Conservation (phyloP, 768 basidiomycete genomes). For the Tylopilus felleus region DNA sequence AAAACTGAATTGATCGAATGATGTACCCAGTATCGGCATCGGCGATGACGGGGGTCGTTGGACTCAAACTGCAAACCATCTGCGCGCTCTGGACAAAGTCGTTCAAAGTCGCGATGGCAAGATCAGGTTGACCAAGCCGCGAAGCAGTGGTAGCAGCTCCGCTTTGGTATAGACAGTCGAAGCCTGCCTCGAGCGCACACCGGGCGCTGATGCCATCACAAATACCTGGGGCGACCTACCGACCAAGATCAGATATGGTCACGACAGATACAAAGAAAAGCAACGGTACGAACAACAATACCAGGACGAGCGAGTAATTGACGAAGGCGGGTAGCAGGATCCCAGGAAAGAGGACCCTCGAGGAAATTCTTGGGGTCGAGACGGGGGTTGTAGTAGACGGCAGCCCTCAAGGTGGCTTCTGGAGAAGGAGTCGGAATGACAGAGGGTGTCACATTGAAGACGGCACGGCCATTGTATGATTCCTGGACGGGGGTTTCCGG, state of each 20-base stretch:
- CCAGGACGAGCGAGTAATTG: conserved; percentile 69
- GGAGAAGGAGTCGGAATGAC: conserved; percentile 10
- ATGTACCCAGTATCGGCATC: conserved; percentile 75
- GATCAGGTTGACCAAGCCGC: conserved; percentile 72
- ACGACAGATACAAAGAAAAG: background rate
- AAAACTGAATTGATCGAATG: background rate
- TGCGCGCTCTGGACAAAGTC: conserved; percentile 71
- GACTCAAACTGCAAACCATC: conserved; percentile 66
- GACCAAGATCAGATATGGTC: background rate
- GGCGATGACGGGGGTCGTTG: conserved; percentile 67
- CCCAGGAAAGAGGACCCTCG: conserved; percentile 63
- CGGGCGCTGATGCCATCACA: conserved; percentile 80
- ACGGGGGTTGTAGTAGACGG: conserved; percentile 61
- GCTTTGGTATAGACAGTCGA: conserved; percentile 74
- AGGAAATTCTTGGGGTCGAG: conserved; percentile 66
- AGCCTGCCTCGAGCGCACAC: conserved; percentile 77
- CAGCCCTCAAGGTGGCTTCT: conserved; percentile 9
- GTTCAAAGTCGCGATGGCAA: conserved; percentile 74
- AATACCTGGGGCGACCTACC: conserved; percentile 70
- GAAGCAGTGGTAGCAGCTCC: conserved; percentile 82
- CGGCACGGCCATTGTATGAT: background rate
- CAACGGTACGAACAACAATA: conserved; percentile 56
- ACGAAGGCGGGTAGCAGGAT: conserved; percentile 69
- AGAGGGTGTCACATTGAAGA: background rate
- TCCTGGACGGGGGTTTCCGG: conserved; percentile 7